Percentiles rank a stretch among this genome's conserved stretches.
Conservation (phyloP, 768 basidiomycete species). For the Clitopilus hobsonii region DNA sequence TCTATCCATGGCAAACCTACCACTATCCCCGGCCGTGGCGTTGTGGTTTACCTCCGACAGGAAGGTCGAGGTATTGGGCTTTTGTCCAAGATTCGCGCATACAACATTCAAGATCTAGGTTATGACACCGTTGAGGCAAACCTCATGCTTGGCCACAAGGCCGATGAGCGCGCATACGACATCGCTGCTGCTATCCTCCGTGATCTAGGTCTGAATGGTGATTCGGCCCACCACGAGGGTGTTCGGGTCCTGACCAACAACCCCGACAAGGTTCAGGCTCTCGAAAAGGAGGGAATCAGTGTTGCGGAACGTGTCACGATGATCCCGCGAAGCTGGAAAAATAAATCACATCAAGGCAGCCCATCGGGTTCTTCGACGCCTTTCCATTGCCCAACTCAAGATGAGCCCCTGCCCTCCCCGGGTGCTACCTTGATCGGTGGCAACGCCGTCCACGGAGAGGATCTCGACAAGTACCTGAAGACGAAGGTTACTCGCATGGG, state of each 20-base stretch:
- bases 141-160: constrained; percentile 88
- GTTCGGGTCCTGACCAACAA: constrained; percentile 93
- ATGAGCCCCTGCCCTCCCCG: constrained; percentile 34
- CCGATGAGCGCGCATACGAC: constrained; percentile 92
- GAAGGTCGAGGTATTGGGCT: constrained; percentile 97
- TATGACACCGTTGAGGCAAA: constrained; percentile 99
- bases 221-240: constrained; percentile 34
- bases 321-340: constrained; percentile 88
- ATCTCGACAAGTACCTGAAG: constrained; percentile 90
- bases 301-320: constrained; percentile 87
- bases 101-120: constrained; percentile 96
- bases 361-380: background rate
- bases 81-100: constrained; percentile 92
- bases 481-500: constrained; percentile 99
- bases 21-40: constrained; percentile 79
- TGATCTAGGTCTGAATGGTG: constrained; percentile 74
- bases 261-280: constrained; percentile 90
- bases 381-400: constrained; percentile 8
- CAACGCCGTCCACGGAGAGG: constrained; percentile 70
- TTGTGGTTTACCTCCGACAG: constrained; percentile 92
- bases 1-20: constrained; percentile 23
- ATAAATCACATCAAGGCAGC: constrained; percentile 23
- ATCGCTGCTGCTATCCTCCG: constrained; percentile 86
- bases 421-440: constrained; percentile 84
- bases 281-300: constrained; percentile 77